Evolutionary conservation across 108 stramenopile species (phyloP), one percentile per base, ranked within the genome.

Genomic region (Nannochloropsis gaditana): DNA sequence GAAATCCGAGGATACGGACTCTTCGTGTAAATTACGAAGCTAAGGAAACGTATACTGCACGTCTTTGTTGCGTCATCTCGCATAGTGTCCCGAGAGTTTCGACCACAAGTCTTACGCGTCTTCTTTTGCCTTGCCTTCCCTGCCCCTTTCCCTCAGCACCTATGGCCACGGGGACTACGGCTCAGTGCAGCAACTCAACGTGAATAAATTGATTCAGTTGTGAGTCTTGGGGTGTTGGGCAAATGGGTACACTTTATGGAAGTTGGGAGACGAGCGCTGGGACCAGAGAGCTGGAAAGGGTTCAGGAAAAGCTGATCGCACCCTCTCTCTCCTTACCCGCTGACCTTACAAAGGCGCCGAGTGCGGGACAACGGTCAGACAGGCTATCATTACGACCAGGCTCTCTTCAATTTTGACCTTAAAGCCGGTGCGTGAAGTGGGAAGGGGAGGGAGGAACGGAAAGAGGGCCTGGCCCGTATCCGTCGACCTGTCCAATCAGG

Each of bases 371-470:
- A 96, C 90, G 89, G 93, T 41, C 96, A 96, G 85, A 92, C 93
- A 50, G 95, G 95, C 87, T 95, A 95, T 9, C 95, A 95, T 5
- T 94, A 94, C 44, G 97, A 98, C 87, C 94, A 96, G 41, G 96
- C 96, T 9, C 89, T 99, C 17, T 86, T 99, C 15, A 92, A 90
- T 45, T 96, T 99, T 89, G 96, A 99, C 89, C 83, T 99, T 43
- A 90, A 95, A 80, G 97, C 94, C 59, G 59, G 59, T 73, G n/a
- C 59, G 59, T 73, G 59, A n/a, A 73, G 59, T n/a, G 59, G 59
- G 59, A 73, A 73, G 59, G 59, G 31, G 31, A 3, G 59, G 6
- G 59, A 6, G 59, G 59, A 8, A 73, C 15, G 8, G 8, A 73
- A 73, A n/a, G 59, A 73, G 59, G 59, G 31, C 31, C 31, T 31